Conservation (phyloP, 352 stramenopile genomes). For the Bremia lactucae region DNA sequence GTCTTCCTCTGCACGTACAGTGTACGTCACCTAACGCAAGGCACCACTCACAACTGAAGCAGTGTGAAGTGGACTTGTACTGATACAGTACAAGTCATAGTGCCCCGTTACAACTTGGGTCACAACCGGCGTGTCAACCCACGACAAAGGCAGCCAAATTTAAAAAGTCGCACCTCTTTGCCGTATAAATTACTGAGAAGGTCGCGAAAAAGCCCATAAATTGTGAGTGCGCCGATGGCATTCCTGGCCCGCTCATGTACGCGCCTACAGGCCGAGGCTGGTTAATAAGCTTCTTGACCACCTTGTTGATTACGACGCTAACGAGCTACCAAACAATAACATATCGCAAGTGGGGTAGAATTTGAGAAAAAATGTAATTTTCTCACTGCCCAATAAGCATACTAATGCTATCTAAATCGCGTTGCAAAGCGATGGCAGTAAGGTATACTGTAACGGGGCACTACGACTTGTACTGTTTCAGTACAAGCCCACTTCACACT, state of each 20-base stretch:
- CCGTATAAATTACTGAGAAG: constrained; percentile 64
- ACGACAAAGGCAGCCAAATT: too few species aligned
- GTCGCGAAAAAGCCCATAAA: constrained; percentile 74
- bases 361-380: not conserved
- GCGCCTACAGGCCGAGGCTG: constrained; percentile 57
- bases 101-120: too few species aligned
- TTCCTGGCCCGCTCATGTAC: constrained; percentile 50
- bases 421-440: constrained; percentile 67
- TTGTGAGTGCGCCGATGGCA: constrained; percentile 75
- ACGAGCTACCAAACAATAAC: constrained; percentile 28
- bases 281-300: constrained; percentile 67
- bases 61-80: too few species aligned
- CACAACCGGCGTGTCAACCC: too few species aligned
- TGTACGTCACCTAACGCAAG: too few species aligned
- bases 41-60: too few species aligned
- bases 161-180: constrained; percentile 52
- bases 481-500: constrained; percentile 18
- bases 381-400: constrained; percentile 58
- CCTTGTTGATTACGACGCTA: constrained; percentile 66
- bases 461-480: not conserved
- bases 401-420: constrained; percentile 62
- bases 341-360: too few species aligned
- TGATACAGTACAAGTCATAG: too few species aligned
- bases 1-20: too few species aligned
- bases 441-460: constrained; percentile 69